Conservation (phyloP, 768 basidiomycete genomes). For the Trametes sanguinea region DNA sequence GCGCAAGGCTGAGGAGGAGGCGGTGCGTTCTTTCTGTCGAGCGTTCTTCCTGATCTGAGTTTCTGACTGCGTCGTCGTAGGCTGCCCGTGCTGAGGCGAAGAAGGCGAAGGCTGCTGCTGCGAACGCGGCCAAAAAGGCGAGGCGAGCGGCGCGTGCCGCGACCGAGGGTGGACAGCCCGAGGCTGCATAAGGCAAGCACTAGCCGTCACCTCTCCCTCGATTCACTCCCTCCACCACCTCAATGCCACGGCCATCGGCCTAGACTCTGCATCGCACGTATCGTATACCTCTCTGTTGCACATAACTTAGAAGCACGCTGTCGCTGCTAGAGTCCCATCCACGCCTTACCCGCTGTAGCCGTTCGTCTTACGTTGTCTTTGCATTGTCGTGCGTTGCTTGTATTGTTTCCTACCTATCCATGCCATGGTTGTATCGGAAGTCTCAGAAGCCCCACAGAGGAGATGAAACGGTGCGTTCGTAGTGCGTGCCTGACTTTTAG, state of each 20-base stretch:
- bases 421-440: neutral
- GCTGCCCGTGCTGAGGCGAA: conserved; percentile 72
- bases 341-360: neutral
- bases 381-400: neutral
- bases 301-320: conserved; percentile 15
- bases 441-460: no score
- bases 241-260: neutral
- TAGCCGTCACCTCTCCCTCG: neutral
- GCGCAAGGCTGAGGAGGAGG: conserved; percentile 83
- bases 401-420: neutral
- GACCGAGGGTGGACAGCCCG: conserved; percentile 11
- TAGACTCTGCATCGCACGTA: conserved; percentile 21
- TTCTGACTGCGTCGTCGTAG: conserved; percentile 31
- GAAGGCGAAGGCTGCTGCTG: conserved; percentile 82
- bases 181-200: neutral
- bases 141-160: conserved; percentile 43
- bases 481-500: no score
- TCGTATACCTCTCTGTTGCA: conserved; percentile 25
- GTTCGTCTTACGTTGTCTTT: neutral
- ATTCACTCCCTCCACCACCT: neutral
- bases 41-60: no score
- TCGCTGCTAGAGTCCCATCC: conserved; percentile 6
- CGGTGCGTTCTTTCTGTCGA: conserved; percentile 44
- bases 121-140: conserved; percentile 91
- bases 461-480: no score